Percentiles rank a stretch among this genome's conserved stretches.
Evolutionary conservation across 192 early-diverging fungal species (phyloP).

Genomic region (Diversispora eburnea): DNA sequence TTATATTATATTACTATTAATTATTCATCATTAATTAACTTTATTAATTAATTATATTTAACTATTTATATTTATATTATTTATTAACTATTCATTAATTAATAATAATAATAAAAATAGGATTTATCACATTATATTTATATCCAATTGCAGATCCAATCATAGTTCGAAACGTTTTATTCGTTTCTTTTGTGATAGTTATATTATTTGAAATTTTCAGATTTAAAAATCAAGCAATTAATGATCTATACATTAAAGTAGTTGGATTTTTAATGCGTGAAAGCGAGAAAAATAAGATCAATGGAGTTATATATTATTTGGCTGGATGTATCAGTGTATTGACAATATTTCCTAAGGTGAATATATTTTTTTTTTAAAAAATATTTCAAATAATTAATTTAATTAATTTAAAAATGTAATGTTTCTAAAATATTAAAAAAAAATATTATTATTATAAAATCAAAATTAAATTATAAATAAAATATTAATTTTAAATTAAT

Average conservation of each 20-base stretch:
- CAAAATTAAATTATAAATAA: neutral
- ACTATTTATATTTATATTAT: no score
- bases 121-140: conserved; percentile 38
- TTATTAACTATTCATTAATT: neutral
- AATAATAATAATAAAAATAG: conserved; percentile 11
- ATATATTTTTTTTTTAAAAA: neutral
- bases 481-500: neutral
- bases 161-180: conserved; percentile 25
- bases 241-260: conserved; percentile 34
- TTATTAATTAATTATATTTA: no score
- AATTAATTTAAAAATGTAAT: no score
- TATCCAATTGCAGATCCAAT: conserved; percentile 27
- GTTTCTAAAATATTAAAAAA: no score
- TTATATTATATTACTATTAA: no score
- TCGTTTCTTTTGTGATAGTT: conserved; percentile 28
- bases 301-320: conserved; percentile 45
- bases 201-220: conserved; percentile 37
- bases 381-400: neutral
- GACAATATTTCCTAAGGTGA: conserved; percentile 27
- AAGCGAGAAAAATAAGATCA: conserved; percentile 36
- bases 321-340: conserved; percentile 30
- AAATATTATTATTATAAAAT: neutral
- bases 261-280: conserved; percentile 46
- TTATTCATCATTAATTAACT: neutral
- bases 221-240: conserved; percentile 37